Base-by-base conservation (phyloP, 2,329 filamentous ascomycete genomes). In the Botrytis paeoniae region DNA sequence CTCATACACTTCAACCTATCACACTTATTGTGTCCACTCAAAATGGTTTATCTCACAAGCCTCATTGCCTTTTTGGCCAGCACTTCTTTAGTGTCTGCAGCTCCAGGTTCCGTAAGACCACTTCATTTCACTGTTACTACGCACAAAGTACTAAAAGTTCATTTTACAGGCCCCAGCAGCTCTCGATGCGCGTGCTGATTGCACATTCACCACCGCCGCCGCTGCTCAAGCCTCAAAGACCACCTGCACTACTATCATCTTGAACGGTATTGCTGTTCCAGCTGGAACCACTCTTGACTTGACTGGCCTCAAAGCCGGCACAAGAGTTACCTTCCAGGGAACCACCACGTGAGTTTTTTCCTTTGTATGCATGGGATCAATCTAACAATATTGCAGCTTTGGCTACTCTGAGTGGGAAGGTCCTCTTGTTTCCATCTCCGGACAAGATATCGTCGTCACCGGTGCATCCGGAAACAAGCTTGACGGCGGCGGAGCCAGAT, bases 341-440 rank as follows among this genome's bases (percentile, higher is more conserved):
- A 39, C 20, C 8, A 32, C 45, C 4, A 59, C 14, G 45, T 69
- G 32, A 54, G 39, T 59, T 16, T 6, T 25, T 16, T 41, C 2
- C 1, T 6, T 39, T 32, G 25, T 0, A 29, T 60, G 2, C 2
- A n/a, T 18, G n/a, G 2, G 37, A 37, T 32, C 18, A 12, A 12
- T 37, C 63, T 65, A 37, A 65, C 45, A 18, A 25, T 8, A 51
- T 25, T 6, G 14, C 32, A 65, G 86, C 70, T 93, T 90, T 78
- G 90, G 85, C 35, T 92, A 91, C 82, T 83, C 87, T 74, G 86
- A 90, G 77, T 92, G 90, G 90, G 79, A 80, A 1, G 90, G 91
- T 0, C 90, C 90, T 60, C 83, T 93, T 18, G 85, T 93, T 76
- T 85, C 77, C 22, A 73, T 80, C n/a, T 78, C 76, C 4, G 78